Evolutionary conservation across 2,329 filamentous ascomycete genomes (phyloP), one percentile per base, ranked within the genome.

Genomic region (Apiospora kogelbergensis): DNA sequence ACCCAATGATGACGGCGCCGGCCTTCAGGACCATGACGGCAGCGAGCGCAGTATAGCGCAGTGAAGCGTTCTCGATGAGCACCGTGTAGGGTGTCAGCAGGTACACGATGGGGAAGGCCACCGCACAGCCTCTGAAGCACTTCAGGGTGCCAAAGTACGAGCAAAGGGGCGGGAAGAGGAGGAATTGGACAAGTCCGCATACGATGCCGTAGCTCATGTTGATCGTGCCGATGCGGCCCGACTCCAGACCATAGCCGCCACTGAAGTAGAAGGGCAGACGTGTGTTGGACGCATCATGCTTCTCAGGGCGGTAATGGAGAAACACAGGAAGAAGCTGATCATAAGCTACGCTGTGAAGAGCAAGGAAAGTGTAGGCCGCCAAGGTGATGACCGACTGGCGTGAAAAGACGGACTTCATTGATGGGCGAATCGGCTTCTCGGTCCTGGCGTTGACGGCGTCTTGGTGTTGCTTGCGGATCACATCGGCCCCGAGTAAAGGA

Each of bases 291-390:
- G 86, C 81, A 0, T 89, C 88, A 69, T 88, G 85, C 63, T 87
- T 80, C 42, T 87, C 80, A 5, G 84, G 76, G 0, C 92, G 91
- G 72, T 93, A 91, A 80, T 97, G 93, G 75, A 98, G 87, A 78
- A 97, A 97, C 0, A 98, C 93, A 3, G 94, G 93, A 1, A 98
- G 87, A 2, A 95, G 85, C 76, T 97, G 94, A 79, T 98, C 95
- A 76, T 90, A 98, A 0, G 93, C 90, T 46, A 97, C 89, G 0
- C 89, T 90, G 79, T 97, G 94, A 65, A 97, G 86, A 0, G 94
- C 92, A 22, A 98, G 85, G 65, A 96, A 84, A 1, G 91, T 91
- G 80, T 98, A 98, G 0, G 91, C 86, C 1, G 93, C 71, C 1
- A 98, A 84, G 72, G 95, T 93, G 68, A 96, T 84, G 41, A 87